Conservation (phyloP, 2,329 filamentous ascomycete species). For the Fusarium sp. region DNA sequence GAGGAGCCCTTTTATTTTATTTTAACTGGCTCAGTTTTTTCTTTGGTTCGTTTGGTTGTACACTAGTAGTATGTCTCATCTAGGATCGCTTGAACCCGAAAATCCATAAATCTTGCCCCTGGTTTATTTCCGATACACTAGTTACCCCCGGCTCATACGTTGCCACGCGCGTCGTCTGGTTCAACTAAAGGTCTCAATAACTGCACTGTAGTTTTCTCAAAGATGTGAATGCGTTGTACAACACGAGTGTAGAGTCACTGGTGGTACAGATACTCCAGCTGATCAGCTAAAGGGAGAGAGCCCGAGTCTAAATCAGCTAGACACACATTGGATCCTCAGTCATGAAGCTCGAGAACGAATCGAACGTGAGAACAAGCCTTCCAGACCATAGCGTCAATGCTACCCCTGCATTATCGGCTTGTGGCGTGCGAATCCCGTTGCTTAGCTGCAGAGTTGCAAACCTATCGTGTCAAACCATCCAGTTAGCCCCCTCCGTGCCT, state of each 20-base stretch:
- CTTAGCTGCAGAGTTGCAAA: constrained; percentile 11
- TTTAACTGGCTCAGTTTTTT: too few species aligned
- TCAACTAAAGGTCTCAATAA: background rate
- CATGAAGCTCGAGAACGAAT: constrained; percentile 15
- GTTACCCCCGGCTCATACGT: constrained; percentile 21
- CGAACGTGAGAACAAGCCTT: constrained; percentile 1
- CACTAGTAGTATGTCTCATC: background rate
- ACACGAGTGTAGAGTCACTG: background rate
- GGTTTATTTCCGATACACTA: constrained; percentile 34
- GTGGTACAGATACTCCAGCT: background rate
- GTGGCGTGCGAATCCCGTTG: constrained; percentile 6
- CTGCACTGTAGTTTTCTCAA: background rate
- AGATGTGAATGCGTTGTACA: background rate
- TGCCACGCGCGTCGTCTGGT: background rate
- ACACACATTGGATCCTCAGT: background rate
- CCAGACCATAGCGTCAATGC: constrained; percentile 9
- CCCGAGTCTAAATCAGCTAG: background rate
- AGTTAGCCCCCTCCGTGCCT: constrained; percentile 30
- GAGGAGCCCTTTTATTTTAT: background rate
- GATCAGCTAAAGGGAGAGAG: background rate
- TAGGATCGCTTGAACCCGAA: background rate
- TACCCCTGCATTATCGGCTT: constrained; percentile 8
- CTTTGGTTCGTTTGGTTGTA: background rate
- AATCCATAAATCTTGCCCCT: constrained; percentile 35
- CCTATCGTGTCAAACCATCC: constrained; percentile 12